Percentiles rank a stretch among this genome's conserved stretches.
Conservation (phyloP, 352 stramenopile species). For the Phytophthora pinifolia region DNA sequence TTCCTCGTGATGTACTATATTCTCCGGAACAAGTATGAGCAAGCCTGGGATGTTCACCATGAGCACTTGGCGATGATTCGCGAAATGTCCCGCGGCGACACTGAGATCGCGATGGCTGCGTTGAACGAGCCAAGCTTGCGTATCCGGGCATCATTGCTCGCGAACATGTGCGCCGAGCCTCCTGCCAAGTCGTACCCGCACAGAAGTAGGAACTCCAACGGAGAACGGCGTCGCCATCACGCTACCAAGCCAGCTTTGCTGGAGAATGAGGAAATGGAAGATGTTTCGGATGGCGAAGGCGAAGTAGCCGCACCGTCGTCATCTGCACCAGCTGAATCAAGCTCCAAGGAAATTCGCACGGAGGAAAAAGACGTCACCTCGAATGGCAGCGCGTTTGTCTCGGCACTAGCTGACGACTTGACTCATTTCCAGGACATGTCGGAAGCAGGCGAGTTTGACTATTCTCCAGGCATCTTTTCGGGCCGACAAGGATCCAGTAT, state of each 20-base stretch:
- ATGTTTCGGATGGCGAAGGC: slow-evolving; percentile 23
- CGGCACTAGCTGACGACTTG: slow-evolving; percentile 19
- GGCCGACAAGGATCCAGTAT: slow-evolving; percentile 45
- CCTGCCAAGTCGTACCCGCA: slow-evolving; percentile 33
- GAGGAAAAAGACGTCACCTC: slow-evolving; percentile 13
- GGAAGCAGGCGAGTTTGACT: slow-evolving; percentile 31
- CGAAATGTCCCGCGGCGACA: slow-evolving; percentile 58
- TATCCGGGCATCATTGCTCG: slow-evolving; percentile 55
- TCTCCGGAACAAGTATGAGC: slow-evolving; percentile 69
- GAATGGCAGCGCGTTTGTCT: slow-evolving; percentile 19
- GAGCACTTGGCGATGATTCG: slow-evolving; percentile 77
- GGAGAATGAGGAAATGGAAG: slow-evolving; percentile 46
- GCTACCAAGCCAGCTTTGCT: slow-evolving; percentile 20
- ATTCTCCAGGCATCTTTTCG: slow-evolving; percentile 73
- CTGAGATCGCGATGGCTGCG: slow-evolving; percentile 52
- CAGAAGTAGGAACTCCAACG: slow-evolving; percentile 34
- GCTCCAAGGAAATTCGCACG: slow-evolving; percentile 1
- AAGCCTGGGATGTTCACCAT: slow-evolving; percentile 75
- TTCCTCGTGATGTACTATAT: slow-evolving; percentile 87
- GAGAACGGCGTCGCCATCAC: slow-evolving; percentile 25
- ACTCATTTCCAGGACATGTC: slow-evolving; percentile 30
- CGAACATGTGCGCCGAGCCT: slow-evolving; percentile 72
- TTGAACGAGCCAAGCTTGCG: slow-evolving; percentile 68
- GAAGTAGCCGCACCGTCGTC: slow-evolving; percentile 3
- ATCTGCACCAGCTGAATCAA: slow-evolving; percentile 7